phyloP scores from a whole-genome alignment of 2,329 filamentous ascomycete species.

The Clarireedia homoeocarpa region DNA sequence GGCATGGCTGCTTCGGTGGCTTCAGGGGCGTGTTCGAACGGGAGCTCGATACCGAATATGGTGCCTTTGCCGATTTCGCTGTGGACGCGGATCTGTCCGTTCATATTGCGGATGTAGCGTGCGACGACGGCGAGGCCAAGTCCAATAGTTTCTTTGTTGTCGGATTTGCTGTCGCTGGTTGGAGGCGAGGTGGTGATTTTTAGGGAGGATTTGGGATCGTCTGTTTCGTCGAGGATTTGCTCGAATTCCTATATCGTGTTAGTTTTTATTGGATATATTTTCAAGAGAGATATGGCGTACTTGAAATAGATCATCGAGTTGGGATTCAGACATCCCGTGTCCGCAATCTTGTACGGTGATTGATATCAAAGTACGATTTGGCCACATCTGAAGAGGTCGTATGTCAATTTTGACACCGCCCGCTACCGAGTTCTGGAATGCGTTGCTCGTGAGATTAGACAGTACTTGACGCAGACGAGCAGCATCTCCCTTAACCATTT shows the following conservation, averaged over 20 bases:
- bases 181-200: background rate
- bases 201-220: constrained; percentile 19
- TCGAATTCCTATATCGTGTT: constrained; percentile 38
- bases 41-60: constrained; percentile 18
- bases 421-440: constrained; percentile 17
- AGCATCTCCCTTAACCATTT: constrained; percentile 17
- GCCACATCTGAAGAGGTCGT: constrained; percentile 1
- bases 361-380: constrained; percentile 12
- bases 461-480: constrained; percentile 18
- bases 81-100: constrained; percentile 20
- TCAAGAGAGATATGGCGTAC: background rate
- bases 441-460: constrained; percentile 19
- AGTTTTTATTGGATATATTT: too few species aligned
- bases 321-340: constrained; percentile 25
- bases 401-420: constrained; percentile 22
- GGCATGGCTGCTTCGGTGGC: background rate
- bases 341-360: constrained; percentile 19
- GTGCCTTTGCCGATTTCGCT: constrained; percentile 16
- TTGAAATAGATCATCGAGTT: constrained; percentile 48
- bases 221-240: constrained; percentile 44
- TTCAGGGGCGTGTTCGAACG: constrained; percentile 14
- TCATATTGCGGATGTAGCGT: constrained; percentile 17
- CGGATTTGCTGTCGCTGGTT: background rate
- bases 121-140: constrained; percentile 22
- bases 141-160: constrained; percentile 12